These are phyloP conservation scores for Cryphonectria naterciae DNA, from an alignment of 2,329 filamentous ascomycete species.

Conservation along the genomic window DNA sequence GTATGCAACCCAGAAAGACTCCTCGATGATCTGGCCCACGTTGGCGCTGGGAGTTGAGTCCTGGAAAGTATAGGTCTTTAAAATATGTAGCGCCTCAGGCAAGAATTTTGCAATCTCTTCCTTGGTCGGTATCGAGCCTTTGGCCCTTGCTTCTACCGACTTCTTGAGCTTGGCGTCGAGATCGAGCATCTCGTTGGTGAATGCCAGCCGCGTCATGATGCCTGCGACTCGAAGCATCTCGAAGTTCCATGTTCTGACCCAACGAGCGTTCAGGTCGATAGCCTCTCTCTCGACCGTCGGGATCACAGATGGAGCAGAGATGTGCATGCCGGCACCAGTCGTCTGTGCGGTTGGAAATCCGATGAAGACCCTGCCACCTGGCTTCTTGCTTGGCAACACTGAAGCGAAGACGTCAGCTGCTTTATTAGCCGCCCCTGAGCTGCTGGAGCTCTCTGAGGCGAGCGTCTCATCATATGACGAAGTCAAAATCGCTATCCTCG, in stretches of 20 bases:
- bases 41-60: slow-evolving; percentile 88
- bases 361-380: slow-evolving; percentile 87
- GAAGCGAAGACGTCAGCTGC: slow-evolving; percentile 83
- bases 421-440: slow-evolving; percentile 53
- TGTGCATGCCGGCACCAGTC: slow-evolving; percentile 89
- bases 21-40: slow-evolving; percentile 86
- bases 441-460: slow-evolving; percentile 62
- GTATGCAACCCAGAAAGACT: slow-evolving; percentile 94
- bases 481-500: slow-evolving; percentile 84
- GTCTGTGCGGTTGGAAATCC: slow-evolving; percentile 98
- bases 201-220: slow-evolving; percentile 86
- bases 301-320: slow-evolving; percentile 94
- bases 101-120: slow-evolving; percentile 70
- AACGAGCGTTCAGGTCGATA: slow-evolving; percentile 93
- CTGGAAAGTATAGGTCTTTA: slow-evolving; percentile 84
- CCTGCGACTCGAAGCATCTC: slow-evolving; percentile 91
- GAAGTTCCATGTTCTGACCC: slow-evolving; percentile 93
- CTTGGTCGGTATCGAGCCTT: slow-evolving; percentile 58
- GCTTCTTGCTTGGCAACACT: slow-evolving; percentile 83
- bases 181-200: slow-evolving; percentile 82
- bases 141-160: slow-evolving; percentile 35
- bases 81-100: slow-evolving; percentile 78
- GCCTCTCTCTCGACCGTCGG: slow-evolving; percentile 96
- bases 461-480: slow-evolving; percentile 85
- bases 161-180: slow-evolving; percentile 65